These are phyloP conservation scores for Hyphopichia fennica DNA, from an alignment of 1,139 yeast genomes.

Conservation along the genomic window DNA sequence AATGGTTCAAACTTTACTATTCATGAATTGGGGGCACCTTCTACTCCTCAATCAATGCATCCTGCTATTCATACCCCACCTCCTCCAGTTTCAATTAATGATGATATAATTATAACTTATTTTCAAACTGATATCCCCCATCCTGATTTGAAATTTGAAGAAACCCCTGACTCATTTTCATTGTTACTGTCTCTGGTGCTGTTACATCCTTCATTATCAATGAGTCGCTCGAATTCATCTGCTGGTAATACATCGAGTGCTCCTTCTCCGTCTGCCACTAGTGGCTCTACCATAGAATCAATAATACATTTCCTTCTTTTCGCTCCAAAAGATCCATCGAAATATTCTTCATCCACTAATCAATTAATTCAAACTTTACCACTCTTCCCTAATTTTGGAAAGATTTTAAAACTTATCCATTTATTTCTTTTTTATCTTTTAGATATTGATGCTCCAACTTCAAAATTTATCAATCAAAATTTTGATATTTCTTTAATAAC, in stretches of 20 bases:
- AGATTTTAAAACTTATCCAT: conserved; percentile 43
- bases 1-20: conserved; percentile 13
- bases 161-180: conserved; percentile 4
- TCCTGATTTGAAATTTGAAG: conserved; percentile 64
- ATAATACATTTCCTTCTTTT: conserved; percentile 74
- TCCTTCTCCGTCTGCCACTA: neutral
- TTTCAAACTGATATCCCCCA: conserved; percentile 48
- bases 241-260: neutral
- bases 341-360: conserved; percentile 24
- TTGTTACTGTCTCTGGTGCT: neutral
- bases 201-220: neutral
- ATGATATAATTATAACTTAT: conserved; percentile 23
- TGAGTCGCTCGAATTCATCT: neutral
- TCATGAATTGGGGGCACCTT: neutral
- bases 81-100: conserved; percentile 9
- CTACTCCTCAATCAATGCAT: conserved; percentile 4
- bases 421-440: conserved; percentile 9
- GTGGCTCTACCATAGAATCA: conserved; percentile 54
- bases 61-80: conserved; percentile 4
- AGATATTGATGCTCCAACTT: conserved; percentile 2
- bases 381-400: conserved; percentile 58
- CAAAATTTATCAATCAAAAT: neutral
- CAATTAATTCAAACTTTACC: conserved; percentile 64
- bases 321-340: conserved; percentile 17
- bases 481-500: conserved; percentile 25